A percentile compares a stretch with the other conserved stretches of the same genome.
phyloP scores from a whole-genome alignment of 1,139 yeast genomes.

The Candida gigantensis region DNA sequence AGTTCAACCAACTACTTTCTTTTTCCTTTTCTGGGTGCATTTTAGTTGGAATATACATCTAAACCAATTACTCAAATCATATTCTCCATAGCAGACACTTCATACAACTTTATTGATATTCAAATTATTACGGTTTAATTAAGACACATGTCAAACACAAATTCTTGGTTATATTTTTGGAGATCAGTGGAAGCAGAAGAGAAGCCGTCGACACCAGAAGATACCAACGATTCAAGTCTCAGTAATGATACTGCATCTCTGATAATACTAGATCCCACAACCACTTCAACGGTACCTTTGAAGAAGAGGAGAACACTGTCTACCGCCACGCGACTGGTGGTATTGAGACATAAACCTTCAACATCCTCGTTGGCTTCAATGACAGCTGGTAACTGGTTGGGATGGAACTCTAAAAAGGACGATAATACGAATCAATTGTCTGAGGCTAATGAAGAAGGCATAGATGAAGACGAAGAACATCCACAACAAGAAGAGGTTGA shows the following conservation, averaged over 20 bases:
- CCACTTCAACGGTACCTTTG: not conserved
- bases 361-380: slow-evolving; percentile 23
- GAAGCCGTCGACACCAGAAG: not conserved
- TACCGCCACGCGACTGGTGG: slow-evolving; percentile 1
- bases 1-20: too few species aligned
- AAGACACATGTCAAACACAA: slow-evolving; percentile 1
- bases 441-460: slow-evolving; percentile 3
- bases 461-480: slow-evolving; percentile 10
- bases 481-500: slow-evolving; percentile 18
- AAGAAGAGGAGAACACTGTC: slow-evolving; percentile 6
- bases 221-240: too few species aligned
- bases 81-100: too few species aligned
- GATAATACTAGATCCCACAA: too few species aligned
- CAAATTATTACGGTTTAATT: too few species aligned
- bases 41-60: too few species aligned
- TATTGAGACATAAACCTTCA: slow-evolving; percentile 17
- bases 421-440: slow-evolving; percentile 1
- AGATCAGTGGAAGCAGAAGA: not conserved
- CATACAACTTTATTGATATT: too few species aligned
- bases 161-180: slow-evolving; percentile 4
- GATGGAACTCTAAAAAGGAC: slow-evolving; percentile 16
- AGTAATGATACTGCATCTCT: too few species aligned
- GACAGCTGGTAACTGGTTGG: slow-evolving; percentile 24
- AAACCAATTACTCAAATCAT: too few species aligned
- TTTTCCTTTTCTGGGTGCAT: too few species aligned